Percentiles rank a stretch among this genome's conserved stretches.
Evolutionary conservation across 371 early-diverging fungal genomes (phyloP).

Genomic region (Syncephalis fuscata): DNA sequence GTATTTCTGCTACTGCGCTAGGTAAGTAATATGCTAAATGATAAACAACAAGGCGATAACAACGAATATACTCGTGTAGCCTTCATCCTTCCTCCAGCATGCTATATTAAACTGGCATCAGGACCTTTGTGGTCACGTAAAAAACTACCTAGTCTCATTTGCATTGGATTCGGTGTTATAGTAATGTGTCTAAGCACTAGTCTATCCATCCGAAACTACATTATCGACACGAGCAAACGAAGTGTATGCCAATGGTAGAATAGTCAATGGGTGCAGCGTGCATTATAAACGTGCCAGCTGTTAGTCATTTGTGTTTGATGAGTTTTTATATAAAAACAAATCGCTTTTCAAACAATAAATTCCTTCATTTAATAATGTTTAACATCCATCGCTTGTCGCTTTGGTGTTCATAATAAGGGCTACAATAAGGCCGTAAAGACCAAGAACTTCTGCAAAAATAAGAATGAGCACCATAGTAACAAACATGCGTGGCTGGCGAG

Average conservation of each 20-base stretch:
- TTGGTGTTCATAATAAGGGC: conserved; percentile 72
- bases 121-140: conserved; percentile 17
- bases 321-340: too few species aligned
- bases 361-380: too few species aligned
- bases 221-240: conserved; percentile 1
- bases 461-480: conserved; percentile 78
- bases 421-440: conserved; percentile 78
- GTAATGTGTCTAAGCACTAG: conserved; percentile 50
- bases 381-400: conserved; percentile 15
- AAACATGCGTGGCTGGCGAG: conserved; percentile 65
- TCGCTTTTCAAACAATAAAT: too few species aligned
- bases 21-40: too few species aligned
- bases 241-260: too few species aligned
- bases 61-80: too few species aligned
- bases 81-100: conserved; percentile 54
- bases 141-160: conserved; percentile 40
- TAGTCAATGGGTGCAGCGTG: too few species aligned
- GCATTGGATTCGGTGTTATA: conserved; percentile 38
- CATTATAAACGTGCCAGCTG: too few species aligned
- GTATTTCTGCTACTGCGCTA: conserved; percentile 48
- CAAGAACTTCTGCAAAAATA: conserved; percentile 89
- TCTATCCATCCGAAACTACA: conserved; percentile 5
- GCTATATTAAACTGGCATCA: conserved; percentile 40
- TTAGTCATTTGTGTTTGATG: too few species aligned
- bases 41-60: too few species aligned